Base-by-base conservation (phyloP, 768 basidiomycete species). In the Suillus sp. region DNA sequence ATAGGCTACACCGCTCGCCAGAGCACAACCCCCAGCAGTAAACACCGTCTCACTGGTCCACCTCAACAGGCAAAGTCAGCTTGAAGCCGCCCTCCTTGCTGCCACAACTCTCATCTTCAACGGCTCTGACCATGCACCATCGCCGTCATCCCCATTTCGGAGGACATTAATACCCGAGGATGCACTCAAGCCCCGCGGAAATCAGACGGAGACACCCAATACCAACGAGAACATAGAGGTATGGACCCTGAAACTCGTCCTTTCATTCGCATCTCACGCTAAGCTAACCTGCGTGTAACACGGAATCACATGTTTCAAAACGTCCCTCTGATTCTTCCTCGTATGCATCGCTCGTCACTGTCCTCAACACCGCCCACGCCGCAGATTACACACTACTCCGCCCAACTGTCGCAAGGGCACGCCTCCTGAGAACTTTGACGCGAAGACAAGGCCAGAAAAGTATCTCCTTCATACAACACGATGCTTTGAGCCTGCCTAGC, bases 331-430 rank as follows among this genome's bases (percentile, higher is more conserved):
- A 70, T 91, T 96, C 75, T 81, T 94, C 59, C 87, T 87, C 43
- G 80, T 96, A 3, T 86, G 84, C 2, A 89, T 92, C 70, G 82
- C 84, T 61, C 80, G 79, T 55, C 74, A 82, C 85, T 2, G 84
- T 91, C 4, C 82, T 98, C 45, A 94, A 96, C 70, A 90, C 89
- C 0, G 91, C 89, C 71, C 89, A 92, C 72, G 90, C 86, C 2
- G 91, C 94, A 10, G 96, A 97, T 76, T 97, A 96, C 72, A 87
- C 94, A 51, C 87, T 97, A 63, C 81, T 98, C 35, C 97, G 95
- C 1, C 84, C 91, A 48, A 80, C 82, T 4, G 78, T 89, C 10
- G 95, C 6, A 98, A 74, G 96, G 81, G 88, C 6, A 79, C 83
- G 61, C 65, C 78, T 14, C 69, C 78, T 5, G 74, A 82, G 53